Conservation (phyloP, 495 filamentous ascomycete genomes). For the Tuber borchii region DNA sequence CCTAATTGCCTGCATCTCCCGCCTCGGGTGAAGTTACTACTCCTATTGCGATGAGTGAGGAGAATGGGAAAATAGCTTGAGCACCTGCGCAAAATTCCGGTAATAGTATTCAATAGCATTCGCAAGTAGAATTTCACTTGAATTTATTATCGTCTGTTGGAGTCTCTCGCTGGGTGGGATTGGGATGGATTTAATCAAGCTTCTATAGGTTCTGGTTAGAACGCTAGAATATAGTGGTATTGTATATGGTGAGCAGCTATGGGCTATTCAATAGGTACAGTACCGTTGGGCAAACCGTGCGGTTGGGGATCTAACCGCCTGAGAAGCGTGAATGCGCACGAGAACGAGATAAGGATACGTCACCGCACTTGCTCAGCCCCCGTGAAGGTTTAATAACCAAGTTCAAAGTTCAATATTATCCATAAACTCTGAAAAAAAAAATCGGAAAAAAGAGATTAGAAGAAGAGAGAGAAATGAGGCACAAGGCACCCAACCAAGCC, state of each 20-base stretch:
- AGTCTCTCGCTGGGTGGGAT: not conserved
- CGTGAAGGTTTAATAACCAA: not conserved
- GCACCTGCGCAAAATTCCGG: not conserved
- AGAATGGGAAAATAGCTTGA: not conserved
- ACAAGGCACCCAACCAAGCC: not conserved
- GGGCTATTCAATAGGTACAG: too few species aligned
- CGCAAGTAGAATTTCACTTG: too few species aligned
- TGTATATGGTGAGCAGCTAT: too few species aligned
- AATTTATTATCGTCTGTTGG: not conserved
- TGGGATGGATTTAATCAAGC: too few species aligned
- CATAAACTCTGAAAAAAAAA: not conserved
- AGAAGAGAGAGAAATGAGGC: constrained; percentile 5
- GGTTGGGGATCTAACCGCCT: not conserved
- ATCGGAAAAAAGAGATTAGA: constrained; percentile 2
- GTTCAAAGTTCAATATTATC: not conserved
- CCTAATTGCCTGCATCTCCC: not conserved
- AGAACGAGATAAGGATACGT: not conserved
- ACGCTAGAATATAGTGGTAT: too few species aligned
- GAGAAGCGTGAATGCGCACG: not conserved
- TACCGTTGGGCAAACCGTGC: not conserved
- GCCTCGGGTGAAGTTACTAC: too few species aligned
- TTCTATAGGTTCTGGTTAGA: too few species aligned
- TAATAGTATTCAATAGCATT: too few species aligned
- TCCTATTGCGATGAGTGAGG: not conserved
- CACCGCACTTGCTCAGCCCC: not conserved